Evolutionary conservation across 2,329 filamentous ascomycete species (phyloP).

Genomic region (Fusarium sp.): DNA sequence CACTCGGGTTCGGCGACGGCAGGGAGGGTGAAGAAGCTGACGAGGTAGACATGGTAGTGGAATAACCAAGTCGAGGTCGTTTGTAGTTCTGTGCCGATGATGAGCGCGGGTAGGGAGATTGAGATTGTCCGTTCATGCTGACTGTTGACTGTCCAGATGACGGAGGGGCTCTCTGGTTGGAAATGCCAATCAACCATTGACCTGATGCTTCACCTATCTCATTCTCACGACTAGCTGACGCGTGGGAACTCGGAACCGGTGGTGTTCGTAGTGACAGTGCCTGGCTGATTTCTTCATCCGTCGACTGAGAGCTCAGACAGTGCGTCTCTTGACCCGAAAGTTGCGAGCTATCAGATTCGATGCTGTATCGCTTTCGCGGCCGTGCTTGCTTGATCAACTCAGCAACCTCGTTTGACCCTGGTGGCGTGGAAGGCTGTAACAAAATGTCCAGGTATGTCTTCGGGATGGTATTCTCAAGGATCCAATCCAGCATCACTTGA

Average conservation of each 20-base stretch:
- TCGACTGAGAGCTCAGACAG: not conserved
- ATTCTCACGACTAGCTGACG: not conserved
- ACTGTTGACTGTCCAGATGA: slow-evolving; percentile 21
- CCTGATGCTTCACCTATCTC: not conserved
- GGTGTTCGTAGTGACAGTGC: slow-evolving; percentile 5
- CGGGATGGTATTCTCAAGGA: slow-evolving; percentile 34
- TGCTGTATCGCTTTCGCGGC: not conserved
- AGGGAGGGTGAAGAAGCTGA: slow-evolving; percentile 1
- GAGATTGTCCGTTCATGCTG: not conserved
- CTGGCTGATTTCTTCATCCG: not conserved
- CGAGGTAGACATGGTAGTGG: not conserved
- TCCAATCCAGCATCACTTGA: slow-evolving; percentile 55
- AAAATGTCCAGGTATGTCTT: not conserved
- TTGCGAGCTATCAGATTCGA: not conserved
- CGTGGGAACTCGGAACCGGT: not conserved
- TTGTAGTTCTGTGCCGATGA: not conserved
- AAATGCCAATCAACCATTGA: not conserved
- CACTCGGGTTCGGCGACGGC: not conserved
- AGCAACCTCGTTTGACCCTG: slow-evolving; percentile 4
- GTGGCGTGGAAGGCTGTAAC: not conserved
- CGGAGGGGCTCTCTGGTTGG: slow-evolving; percentile 10
- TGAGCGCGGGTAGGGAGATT: not conserved
- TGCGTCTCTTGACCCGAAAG: not conserved
- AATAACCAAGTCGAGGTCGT: slow-evolving; percentile 10
- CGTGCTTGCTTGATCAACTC: not conserved